Evolutionary conservation across 768 basidiomycete species (phyloP).

Genomic region (Leccinum incarnatum): DNA sequence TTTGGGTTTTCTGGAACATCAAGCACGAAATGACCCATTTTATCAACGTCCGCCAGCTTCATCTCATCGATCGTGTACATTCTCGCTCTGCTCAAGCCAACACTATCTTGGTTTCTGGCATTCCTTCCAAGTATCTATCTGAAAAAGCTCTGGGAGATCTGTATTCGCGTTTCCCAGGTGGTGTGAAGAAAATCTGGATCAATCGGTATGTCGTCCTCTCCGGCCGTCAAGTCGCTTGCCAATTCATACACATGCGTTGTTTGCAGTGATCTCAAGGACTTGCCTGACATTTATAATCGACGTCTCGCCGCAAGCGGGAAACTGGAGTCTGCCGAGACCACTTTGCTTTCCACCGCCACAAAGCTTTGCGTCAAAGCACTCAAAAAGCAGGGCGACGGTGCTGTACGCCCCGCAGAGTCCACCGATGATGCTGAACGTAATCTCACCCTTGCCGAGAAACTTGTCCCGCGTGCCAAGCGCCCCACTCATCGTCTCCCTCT

Average conservation of each 20-base stretch:
- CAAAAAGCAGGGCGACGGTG: conserved; percentile 39
- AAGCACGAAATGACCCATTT: conserved; percentile 79
- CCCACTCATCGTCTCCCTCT: conserved; percentile 72
- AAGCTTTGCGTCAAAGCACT: conserved; percentile 62
- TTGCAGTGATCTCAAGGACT: conserved; percentile 73
- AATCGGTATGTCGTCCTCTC: conserved; percentile 54
- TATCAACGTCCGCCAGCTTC: conserved; percentile 73
- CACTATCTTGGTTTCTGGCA: conserved; percentile 87
- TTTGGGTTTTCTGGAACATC: conserved; percentile 86
- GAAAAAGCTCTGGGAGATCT: conserved; percentile 62
- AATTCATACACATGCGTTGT: not conserved
- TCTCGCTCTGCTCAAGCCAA: conserved; percentile 81
- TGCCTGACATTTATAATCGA: conserved; percentile 80
- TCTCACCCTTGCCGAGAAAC: conserved; percentile 40
- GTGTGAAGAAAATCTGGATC: conserved; percentile 89
- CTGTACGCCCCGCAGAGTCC: conserved; percentile 18
- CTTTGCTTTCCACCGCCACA: conserved; percentile 69
- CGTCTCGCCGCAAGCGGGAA: conserved; percentile 70
- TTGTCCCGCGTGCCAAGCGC: conserved; percentile 69
- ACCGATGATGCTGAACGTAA: conserved; percentile 30
- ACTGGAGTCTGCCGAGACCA: conserved; percentile 85
- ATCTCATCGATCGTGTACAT: conserved; percentile 73
- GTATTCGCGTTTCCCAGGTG: conserved; percentile 85
- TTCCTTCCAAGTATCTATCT: conserved; percentile 75
- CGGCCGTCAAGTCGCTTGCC: not conserved